Base-by-base conservation (phyloP, 495 filamentous ascomycete species). In the Penicillium manginii region DNA sequence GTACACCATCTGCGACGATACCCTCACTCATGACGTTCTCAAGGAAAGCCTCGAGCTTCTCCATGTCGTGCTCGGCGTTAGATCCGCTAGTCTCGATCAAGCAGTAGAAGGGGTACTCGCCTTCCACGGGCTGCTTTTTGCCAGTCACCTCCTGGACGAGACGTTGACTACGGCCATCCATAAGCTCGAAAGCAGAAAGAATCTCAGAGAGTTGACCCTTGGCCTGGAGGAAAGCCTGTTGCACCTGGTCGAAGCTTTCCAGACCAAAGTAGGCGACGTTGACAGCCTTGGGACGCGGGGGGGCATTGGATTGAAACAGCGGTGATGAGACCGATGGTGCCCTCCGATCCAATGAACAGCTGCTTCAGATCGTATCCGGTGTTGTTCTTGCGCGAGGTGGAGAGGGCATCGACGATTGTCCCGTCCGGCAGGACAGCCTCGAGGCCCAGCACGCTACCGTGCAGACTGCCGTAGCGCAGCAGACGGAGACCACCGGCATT, bases 321-420 rank as follows among this genome's bases (percentile, higher is more conserved):
- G 18, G 94, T 98, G 61, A 98, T 89, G 65, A 98, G 88, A 47
- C 94, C 94, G 58, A 98, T 88, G 8, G 94, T 98, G 19, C 94
- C 94, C 71, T 98, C 94, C 21, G 86, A 86, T 19, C 94, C 94
- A 61, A 98, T 96, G 72, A 98, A 97, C 21, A 98, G 84, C 74
- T 98, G 94, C 81, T 98, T 98, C 43, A 98, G 76, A 68, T 98
- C 94, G 72, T 97, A 98, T 21, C 94, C 94, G 54, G 90, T 98
- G 76, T 98, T 98, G 81, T 98, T 98, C 79, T 98, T 98, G 50
- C 96, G 87, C 39, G 98, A 76, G 52, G 81, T 91, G 54, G 83
- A 89, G 22, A 98, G 84, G 54, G 96, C 89, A 59, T 98, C 88
- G 14, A 98, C 81, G 54, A 98, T 83, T 12, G 91, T 96, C 32